Evolutionary conservation across 2,329 filamentous ascomycete genomes (phyloP).

Genomic region (Penicillium sp.): DNA sequence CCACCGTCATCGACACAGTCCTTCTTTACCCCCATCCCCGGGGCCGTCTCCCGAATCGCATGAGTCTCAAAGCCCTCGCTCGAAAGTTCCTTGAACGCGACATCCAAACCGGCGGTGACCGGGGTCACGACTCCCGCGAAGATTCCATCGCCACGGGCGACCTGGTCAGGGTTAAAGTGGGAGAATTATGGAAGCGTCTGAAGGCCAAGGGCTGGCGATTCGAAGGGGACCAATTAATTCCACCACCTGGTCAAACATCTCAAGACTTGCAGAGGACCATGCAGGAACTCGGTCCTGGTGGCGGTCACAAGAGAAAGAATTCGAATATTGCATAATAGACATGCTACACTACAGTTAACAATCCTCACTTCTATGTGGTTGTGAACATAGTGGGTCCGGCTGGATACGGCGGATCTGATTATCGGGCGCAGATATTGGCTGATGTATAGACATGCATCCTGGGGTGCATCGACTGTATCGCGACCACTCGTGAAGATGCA

Average conservation of each 20-base stretch:
- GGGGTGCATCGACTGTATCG: too few species aligned
- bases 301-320: conserved; percentile 29
- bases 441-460: too few species aligned
- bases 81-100: conserved; percentile 65
- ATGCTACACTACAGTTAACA: not conserved
- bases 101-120: conserved; percentile 68
- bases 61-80: conserved; percentile 73
- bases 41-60: conserved; percentile 69
- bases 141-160: conserved; percentile 89
- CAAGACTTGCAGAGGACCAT: conserved; percentile 6
- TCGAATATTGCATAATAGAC: not conserved
- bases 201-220: conserved; percentile 66
- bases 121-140: conserved; percentile 87
- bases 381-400: too few species aligned
- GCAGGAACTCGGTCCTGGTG: conserved; percentile 20
- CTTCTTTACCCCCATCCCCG: conserved; percentile 75
- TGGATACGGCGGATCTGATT: too few species aligned
- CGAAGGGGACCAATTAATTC: conserved; percentile 46
- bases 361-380: too few species aligned
- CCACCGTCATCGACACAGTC: conserved; percentile 78
- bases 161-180: conserved; percentile 69
- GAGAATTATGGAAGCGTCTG: conserved; percentile 66
- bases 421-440: too few species aligned
- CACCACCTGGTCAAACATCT: conserved; percentile 25
- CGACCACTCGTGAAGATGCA: too few species aligned